Percentiles rank a stretch among this genome's conserved stretches.
These are phyloP conservation scores for Chaetomium globosum DNA, from an alignment of 2,329 filamentous ascomycete species.

Conservation along the genomic window DNA sequence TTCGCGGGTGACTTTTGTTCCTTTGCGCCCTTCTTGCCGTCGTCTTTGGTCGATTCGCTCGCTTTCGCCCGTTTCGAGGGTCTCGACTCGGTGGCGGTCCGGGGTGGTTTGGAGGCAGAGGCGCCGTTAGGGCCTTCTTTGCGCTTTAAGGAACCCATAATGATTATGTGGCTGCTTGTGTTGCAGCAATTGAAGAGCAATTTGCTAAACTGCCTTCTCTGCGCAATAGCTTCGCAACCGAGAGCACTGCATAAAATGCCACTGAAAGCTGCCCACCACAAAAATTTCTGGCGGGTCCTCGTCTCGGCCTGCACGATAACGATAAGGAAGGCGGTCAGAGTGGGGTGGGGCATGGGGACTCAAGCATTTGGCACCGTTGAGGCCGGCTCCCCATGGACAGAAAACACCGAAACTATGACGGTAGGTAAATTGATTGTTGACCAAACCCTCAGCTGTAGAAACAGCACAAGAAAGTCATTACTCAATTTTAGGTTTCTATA, in stretches of 20 bases:
- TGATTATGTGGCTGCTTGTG: conserved; percentile 32
- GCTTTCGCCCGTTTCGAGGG: conserved; percentile 54
- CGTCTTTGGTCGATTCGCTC: conserved; percentile 43
- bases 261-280: conserved; percentile 30
- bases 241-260: conserved; percentile 23
- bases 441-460: no score
- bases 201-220: conserved; percentile 20
- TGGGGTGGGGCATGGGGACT: conserved; percentile 4
- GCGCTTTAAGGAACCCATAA: conserved; percentile 60
- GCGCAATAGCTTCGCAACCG: conserved; percentile 10
- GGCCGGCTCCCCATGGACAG: neutral
- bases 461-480: no score
- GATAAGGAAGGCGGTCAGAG: conserved; percentile 37
- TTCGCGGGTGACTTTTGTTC: conserved; percentile 41
- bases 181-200: conserved; percentile 32
- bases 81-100: conserved; percentile 50
- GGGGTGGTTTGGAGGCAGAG: conserved; percentile 53
- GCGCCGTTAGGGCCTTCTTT: conserved; percentile 59
- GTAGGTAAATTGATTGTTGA: no score
- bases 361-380: neutral
- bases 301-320: conserved; percentile 35
- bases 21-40: conserved; percentile 35
- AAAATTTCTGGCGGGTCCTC: conserved; percentile 37
- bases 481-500: no score
- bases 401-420: neutral